These are phyloP conservation scores for Penicillium diatomitis DNA, from an alignment of 495 filamentous ascomycete genomes.

Conservation along the genomic window DNA sequence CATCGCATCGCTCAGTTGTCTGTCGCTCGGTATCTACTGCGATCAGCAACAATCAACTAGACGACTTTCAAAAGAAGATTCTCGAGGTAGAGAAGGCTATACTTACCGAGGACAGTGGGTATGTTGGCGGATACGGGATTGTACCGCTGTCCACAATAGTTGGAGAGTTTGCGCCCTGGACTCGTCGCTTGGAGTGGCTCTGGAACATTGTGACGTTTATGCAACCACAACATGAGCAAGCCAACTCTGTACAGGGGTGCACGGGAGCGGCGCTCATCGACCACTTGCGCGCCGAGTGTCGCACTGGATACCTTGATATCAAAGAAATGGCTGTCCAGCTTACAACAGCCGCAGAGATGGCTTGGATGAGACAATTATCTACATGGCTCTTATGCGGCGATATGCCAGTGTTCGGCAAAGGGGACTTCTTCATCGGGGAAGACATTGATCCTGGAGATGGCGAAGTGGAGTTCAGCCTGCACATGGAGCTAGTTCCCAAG, in stretches of 20 bases:
- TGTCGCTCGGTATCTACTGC: constrained; percentile 82
- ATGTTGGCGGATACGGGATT: constrained; percentile 84
- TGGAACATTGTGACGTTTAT: constrained; percentile 63
- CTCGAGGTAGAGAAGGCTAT: constrained; percentile 74
- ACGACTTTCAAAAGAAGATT: constrained; percentile 71
- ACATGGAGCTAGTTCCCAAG: constrained; percentile 53
- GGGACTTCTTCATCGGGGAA: constrained; percentile 73
- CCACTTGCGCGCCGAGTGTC: constrained; percentile 57
- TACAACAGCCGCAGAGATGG: constrained; percentile 68
- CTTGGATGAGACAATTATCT: constrained; percentile 83
- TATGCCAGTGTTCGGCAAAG: constrained; percentile 58
- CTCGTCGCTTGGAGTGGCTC: constrained; percentile 76
- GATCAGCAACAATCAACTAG: constrained; percentile 64
- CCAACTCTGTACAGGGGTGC: constrained; percentile 22
- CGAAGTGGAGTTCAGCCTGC: constrained; percentile 43
- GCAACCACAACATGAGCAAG: constrained; percentile 24
- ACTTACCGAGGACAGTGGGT: constrained; percentile 55
- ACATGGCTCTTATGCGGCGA: constrained; percentile 87
- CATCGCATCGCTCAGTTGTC: constrained; percentile 63
- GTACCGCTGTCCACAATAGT: constrained; percentile 83
- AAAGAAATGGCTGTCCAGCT: constrained; percentile 63
- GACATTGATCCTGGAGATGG: constrained; percentile 28
- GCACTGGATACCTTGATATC: constrained; percentile 85
- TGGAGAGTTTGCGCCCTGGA: constrained; percentile 77
- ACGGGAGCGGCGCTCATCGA: constrained; percentile 67